Evolutionary conservation across 2,329 filamentous ascomycete species (phyloP).

Genomic region (Cladophialophora immunda): DNA sequence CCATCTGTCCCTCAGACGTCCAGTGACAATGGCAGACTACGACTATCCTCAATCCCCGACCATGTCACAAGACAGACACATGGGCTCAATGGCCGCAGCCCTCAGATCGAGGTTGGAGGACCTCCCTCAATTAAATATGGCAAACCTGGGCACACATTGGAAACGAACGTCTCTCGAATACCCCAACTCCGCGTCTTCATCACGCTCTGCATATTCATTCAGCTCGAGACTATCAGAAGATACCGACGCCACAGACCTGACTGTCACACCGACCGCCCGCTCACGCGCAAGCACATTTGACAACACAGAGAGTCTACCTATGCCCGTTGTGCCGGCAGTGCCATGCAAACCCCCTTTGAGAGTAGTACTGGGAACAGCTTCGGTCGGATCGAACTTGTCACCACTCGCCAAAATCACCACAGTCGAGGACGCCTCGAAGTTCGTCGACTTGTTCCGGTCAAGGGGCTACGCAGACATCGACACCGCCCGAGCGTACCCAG

Average conservation of each 20-base stretch:
- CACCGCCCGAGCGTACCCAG: slow-evolving; percentile 44
- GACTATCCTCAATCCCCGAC: slow-evolving; percentile 35
- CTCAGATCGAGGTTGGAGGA: slow-evolving; percentile 38
- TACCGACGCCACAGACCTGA: slow-evolving; percentile 41
- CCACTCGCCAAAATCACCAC: slow-evolving; percentile 43
- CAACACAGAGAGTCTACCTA: slow-evolving; percentile 32
- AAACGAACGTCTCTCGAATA: slow-evolving; percentile 32
- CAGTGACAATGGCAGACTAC: slow-evolving; percentile 33
- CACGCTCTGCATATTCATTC: slow-evolving; percentile 38
- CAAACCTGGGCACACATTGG: slow-evolving; percentile 31
- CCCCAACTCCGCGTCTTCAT: slow-evolving; percentile 37
- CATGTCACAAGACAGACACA: slow-evolving; percentile 37
- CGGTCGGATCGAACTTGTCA: slow-evolving; percentile 41
- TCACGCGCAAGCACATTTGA: slow-evolving; percentile 41
- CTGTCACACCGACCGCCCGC: slow-evolving; percentile 38
- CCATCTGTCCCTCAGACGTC: not conserved
- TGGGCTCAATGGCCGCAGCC: slow-evolving; percentile 40
- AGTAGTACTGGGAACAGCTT: slow-evolving; percentile 43
- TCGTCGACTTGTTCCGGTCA: slow-evolving; percentile 39
- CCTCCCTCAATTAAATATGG: slow-evolving; percentile 37
- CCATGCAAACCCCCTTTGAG: slow-evolving; percentile 40
- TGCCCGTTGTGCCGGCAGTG: slow-evolving; percentile 29
- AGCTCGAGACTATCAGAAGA: slow-evolving; percentile 37
- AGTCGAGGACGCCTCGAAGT: slow-evolving; percentile 39
- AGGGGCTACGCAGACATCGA: slow-evolving; percentile 43